Percentiles rank a stretch among this genome's conserved stretches.
phyloP scores from a whole-genome alignment of 2,329 filamentous ascomycete species.

The Trichoderma sp. region DNA sequence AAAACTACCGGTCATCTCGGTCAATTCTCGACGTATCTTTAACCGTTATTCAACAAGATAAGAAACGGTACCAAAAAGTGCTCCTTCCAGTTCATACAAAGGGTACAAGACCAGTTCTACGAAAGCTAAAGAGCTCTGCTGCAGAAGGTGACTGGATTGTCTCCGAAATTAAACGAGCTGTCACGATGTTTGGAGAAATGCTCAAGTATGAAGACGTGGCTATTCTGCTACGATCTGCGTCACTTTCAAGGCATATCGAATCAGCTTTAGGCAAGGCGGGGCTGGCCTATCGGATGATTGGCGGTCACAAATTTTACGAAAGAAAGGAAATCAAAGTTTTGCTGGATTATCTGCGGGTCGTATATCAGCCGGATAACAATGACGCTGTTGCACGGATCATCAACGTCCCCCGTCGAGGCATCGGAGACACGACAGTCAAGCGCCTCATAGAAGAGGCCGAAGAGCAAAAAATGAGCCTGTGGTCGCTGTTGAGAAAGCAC shows the following conservation, averaged over 20 bases:
- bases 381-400: constrained; percentile 83
- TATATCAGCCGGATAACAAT: constrained; percentile 83
- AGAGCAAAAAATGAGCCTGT: constrained; percentile 68
- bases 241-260: constrained; percentile 85
- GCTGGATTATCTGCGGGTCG: constrained; percentile 84
- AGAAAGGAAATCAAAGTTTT: constrained; percentile 84
- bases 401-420: constrained; percentile 78
- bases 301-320: constrained; percentile 88
- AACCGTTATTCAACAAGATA: constrained; percentile 88
- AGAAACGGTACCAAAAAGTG: constrained; percentile 75
- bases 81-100: constrained; percentile 79
- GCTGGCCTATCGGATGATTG: constrained; percentile 90
- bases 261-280: constrained; percentile 77
- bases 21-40: constrained; percentile 80
- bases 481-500: constrained; percentile 68
- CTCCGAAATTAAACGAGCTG: constrained; percentile 73
- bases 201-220: constrained; percentile 78
- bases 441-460: constrained; percentile 77
- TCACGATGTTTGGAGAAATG: constrained; percentile 72
- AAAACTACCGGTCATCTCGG: constrained; percentile 92
- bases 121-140: constrained; percentile 69
- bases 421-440: constrained; percentile 80
- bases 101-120: constrained; percentile 79
- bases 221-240: constrained; percentile 82
- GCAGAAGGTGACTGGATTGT: constrained; percentile 89